A percentile compares a stretch with the other conserved stretches of the same genome.
phyloP scores from a whole-genome alignment of 768 basidiomycete genomes.

The Kwoniella pini region DNA sequence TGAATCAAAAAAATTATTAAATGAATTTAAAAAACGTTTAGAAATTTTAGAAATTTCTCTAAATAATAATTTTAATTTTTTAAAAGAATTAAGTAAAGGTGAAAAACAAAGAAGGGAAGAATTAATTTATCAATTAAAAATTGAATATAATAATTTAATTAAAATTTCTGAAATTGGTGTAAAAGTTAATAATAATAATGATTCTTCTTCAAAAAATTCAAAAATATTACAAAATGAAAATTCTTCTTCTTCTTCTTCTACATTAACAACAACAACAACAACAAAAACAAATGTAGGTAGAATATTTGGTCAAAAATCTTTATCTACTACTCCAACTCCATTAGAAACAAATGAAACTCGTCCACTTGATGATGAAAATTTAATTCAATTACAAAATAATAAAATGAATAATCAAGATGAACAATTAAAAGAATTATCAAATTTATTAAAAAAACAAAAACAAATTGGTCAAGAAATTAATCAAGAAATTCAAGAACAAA shows the following conservation, averaged over 20 bases:
- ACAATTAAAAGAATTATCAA: conserved; percentile 75
- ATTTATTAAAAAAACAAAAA: conserved; percentile 79
- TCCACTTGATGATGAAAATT: conserved; percentile 78
- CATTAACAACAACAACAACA: not conserved
- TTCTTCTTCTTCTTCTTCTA: too few relatives aligned
- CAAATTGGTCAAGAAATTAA: conserved; percentile 84
- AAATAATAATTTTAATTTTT: conserved; percentile 59
- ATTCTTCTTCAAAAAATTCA: conserved; percentile 42
- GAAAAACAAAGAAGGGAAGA: conserved; percentile 86
- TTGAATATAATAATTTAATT: conserved; percentile 84
- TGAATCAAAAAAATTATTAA: conserved; percentile 64
- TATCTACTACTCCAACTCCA: conserved; percentile 58
- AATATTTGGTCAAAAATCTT: conserved; percentile 71
- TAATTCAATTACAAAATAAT: conserved; percentile 74
- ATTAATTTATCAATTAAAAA: conserved; percentile 81
- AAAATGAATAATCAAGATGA: conserved; percentile 82
- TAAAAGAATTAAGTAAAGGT: conserved; percentile 84
- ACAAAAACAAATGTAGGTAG: conserved; percentile 57
- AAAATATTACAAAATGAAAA: too few relatives aligned
- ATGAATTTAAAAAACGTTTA: conserved; percentile 60
- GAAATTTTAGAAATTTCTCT: conserved; percentile 67
- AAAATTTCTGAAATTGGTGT: conserved; percentile 78
- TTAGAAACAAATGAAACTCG: conserved; percentile 83
- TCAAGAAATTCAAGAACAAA: conserved; percentile 78
- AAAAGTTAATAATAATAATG: conserved; percentile 56